A percentile compares a stretch with the other conserved stretches of the same genome.
phyloP scores from a whole-genome alignment of 2,329 filamentous ascomycete genomes.

The Ambrosiella cleistominuta region DNA sequence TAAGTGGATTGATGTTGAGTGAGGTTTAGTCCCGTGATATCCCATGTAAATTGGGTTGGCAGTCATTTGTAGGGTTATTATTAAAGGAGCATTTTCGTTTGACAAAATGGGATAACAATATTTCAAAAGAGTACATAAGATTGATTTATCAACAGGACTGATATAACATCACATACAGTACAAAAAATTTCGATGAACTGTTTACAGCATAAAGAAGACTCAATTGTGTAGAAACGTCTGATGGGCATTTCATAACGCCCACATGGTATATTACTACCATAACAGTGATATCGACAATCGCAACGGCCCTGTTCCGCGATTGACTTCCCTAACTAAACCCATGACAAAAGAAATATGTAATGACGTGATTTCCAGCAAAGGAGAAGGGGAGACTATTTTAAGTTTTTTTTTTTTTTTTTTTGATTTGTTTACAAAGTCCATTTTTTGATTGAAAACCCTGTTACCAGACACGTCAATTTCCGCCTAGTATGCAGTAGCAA shows the following conservation, averaged over 20 bases:
- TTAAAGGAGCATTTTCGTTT: background rate
- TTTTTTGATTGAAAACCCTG: constrained; percentile 13
- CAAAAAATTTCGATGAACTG: too few relatives aligned
- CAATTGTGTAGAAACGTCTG: too few relatives aligned
- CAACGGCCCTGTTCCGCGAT: too few relatives aligned
- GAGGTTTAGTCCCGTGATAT: background rate
- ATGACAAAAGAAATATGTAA: background rate
- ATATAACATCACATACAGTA: too few relatives aligned
- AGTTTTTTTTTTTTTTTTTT: constrained; percentile 12
- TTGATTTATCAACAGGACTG: too few relatives aligned
- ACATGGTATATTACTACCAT: too few relatives aligned
- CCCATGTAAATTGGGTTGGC: background rate
- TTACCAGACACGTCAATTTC: constrained; percentile 13
- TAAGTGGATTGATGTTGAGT: background rate
- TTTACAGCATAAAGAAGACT: too few relatives aligned
- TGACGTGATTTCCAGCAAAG: background rate
- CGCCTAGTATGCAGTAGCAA: constrained; percentile 12
- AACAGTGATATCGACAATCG: too few relatives aligned
- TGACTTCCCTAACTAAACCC: background rate
- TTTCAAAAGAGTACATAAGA: background rate
- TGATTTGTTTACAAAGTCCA: constrained; percentile 13
- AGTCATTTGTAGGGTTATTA: background rate
- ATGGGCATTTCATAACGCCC: too few relatives aligned
- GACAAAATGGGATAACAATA: background rate
- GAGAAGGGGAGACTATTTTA: constrained; percentile 1